phyloP scores from a whole-genome alignment of 2,329 filamentous ascomycete species.

The Fusarium nygamai region DNA sequence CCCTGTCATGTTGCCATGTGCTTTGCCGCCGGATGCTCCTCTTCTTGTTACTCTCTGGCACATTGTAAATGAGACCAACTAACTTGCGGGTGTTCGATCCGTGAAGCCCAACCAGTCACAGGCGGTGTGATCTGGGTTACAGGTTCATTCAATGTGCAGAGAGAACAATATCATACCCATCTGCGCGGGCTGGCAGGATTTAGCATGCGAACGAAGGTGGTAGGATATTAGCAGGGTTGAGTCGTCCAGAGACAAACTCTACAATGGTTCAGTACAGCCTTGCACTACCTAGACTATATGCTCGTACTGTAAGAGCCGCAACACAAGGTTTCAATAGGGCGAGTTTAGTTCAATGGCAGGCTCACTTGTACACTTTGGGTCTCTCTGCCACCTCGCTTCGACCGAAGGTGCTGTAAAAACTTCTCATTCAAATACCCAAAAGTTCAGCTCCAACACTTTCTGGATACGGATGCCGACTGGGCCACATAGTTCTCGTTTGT shows the following conservation, averaged over 20 bases:
- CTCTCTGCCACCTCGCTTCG: neutral
- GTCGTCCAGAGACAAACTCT: neutral
- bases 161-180: neutral
- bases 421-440: neutral
- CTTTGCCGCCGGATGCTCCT: neutral
- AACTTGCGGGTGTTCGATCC: slow-evolving; percentile 27
- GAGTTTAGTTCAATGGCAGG: neutral
- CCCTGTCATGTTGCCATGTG: slow-evolving; percentile 11
- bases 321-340: neutral
- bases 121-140: neutral
- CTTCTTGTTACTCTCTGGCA: slow-evolving; percentile 10
- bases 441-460: neutral
- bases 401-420: neutral
- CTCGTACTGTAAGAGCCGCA: slow-evolving; percentile 1
- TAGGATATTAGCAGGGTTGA: neutral
- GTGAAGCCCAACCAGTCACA: slow-evolving; percentile 20
- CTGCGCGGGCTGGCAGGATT: neutral
- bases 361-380: neutral
- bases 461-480: neutral
- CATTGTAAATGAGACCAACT: slow-evolving; percentile 13
- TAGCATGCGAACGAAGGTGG: neutral
- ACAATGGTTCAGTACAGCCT: neutral
- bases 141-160: slow-evolving; percentile 13
- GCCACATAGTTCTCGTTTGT: neutral
- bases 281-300: neutral